Evolutionary conservation across 2,329 filamentous ascomycete genomes (phyloP), one percentile per base, ranked within the genome.

Genomic region (Chaetomium globosum): DNA sequence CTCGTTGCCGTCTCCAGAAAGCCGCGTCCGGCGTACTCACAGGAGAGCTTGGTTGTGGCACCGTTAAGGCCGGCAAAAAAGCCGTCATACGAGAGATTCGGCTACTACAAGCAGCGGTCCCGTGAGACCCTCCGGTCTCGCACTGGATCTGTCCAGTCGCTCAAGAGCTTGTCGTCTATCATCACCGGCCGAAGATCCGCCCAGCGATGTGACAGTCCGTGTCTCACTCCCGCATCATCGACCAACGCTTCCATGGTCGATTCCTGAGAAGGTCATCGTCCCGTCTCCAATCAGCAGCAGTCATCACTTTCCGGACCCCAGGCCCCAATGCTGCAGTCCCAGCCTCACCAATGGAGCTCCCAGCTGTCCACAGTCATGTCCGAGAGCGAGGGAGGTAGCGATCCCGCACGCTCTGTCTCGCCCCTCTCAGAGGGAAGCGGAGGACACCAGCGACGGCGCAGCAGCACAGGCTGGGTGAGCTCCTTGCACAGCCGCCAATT

Each of bases 331-430:
- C 74, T 82, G 76, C 77, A 82, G 68, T 73, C 80, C 55, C 75
- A 80, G 65, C 80, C 81, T 63, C 85, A 87, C 72, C 84, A 84
- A 80, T 88, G 85, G 85, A 87, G 85, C 75, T 83, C 84, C 53
- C 85, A 87, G 74, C 79, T 88, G 51, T 89, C 87, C 48, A 87
- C 86, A 53, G 86, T 89, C 67, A 78, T 83, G 75, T 88, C 86
- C 39, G 86, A 87, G 73, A 85, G 83, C 72, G 86, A 89, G 68
- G 79, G 76, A 52, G 79, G 76, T 43, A 86, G 82, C 72, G 79
- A 76, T 51, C 78, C 76, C 19, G 85, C 84, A 26, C 80, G 81
- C 13, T 79, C 82, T 10, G 78, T 80, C 59, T 84, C 82, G 5
- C 73, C 78, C 6, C 70, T 77, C 9, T 82, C 80, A 28, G 74